Percentiles rank a stretch among this genome's conserved stretches.
These are phyloP conservation scores for Hyphodiscus hymeniophilus DNA, from an alignment of 495 filamentous ascomycete genomes.

Conservation along the genomic window DNA sequence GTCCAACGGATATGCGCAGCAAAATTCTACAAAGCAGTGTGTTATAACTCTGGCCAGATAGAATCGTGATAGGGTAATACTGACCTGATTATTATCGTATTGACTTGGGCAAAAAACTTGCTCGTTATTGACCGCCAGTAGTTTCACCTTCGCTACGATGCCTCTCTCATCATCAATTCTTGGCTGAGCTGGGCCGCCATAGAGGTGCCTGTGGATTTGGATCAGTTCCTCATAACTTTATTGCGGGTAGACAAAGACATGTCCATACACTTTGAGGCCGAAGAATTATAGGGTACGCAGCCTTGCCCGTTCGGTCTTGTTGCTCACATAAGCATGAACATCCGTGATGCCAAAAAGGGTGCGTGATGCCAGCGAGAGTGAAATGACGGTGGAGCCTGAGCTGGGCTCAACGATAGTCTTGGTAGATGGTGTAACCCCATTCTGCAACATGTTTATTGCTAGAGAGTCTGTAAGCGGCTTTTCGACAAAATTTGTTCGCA, in stretches of 20 bases:
- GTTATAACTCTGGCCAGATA: too few relatives aligned
- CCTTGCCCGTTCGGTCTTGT: conserved; percentile 49
- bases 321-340: conserved; percentile 48
- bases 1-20: conserved; percentile 53
- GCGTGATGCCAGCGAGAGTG: conserved; percentile 45
- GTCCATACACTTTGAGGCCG: conserved; percentile 40
- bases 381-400: conserved; percentile 55
- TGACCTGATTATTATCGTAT: conserved; percentile 41
- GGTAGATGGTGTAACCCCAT: conserved; percentile 32
- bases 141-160: conserved; percentile 33
- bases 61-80: too few relatives aligned
- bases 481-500: not conserved
- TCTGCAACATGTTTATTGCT: not conserved
- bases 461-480: not conserved
- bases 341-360: conserved; percentile 45
- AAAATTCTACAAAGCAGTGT: too few relatives aligned
- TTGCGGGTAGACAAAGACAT: too few relatives aligned
- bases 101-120: conserved; percentile 46
- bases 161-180: conserved; percentile 46
- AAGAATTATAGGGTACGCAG: conserved; percentile 51
- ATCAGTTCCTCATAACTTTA: too few relatives aligned
- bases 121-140: conserved; percentile 31
- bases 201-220: conserved; percentile 32
- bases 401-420: conserved; percentile 52
- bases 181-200: conserved; percentile 49